Evolutionary conservation across 129 eudicot genomes (phyloP).

Genomic region (Lactuca sativa): DNA sequence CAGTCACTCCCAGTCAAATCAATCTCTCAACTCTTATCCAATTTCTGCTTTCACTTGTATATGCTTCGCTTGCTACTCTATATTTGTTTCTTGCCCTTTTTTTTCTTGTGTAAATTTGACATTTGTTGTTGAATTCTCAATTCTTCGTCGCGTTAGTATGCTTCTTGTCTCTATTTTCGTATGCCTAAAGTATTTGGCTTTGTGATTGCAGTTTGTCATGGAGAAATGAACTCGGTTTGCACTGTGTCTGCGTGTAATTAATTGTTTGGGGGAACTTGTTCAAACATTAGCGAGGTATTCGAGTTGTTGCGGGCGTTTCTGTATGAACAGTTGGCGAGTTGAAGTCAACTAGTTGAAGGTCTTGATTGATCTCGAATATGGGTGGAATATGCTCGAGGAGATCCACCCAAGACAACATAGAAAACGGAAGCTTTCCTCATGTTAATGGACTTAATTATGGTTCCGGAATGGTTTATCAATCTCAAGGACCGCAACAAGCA

Average conservation of each 20-base stretch:
- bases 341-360: constrained; percentile 11
- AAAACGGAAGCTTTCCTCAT: constrained; percentile 42
- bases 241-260: neutral
- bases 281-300: constrained; percentile 6
- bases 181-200: neutral
- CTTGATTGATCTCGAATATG: constrained; percentile 37
- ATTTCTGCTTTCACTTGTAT: neutral
- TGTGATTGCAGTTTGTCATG: constrained; percentile 27
- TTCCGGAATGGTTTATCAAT: constrained; percentile 47
- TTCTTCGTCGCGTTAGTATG: neutral
- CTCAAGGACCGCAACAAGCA: constrained; percentile 47
- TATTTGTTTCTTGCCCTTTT: neutral
- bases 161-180: neutral
- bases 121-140: neutral
- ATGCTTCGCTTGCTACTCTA: neutral
- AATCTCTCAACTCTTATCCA: constrained; percentile 6
- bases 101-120: neutral
- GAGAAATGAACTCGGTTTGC: neutral
- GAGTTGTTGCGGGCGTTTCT: constrained; percentile 3
- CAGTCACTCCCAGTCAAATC: constrained; percentile 5
- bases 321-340: constrained; percentile 31
- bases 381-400: constrained; percentile 93
- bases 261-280: neutral
- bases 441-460: constrained; percentile 55
- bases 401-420: constrained; percentile 56